Evolutionary conservation across 371 early-diverging fungal species (phyloP).

Genomic region (Rhizomucor pusillus): DNA sequence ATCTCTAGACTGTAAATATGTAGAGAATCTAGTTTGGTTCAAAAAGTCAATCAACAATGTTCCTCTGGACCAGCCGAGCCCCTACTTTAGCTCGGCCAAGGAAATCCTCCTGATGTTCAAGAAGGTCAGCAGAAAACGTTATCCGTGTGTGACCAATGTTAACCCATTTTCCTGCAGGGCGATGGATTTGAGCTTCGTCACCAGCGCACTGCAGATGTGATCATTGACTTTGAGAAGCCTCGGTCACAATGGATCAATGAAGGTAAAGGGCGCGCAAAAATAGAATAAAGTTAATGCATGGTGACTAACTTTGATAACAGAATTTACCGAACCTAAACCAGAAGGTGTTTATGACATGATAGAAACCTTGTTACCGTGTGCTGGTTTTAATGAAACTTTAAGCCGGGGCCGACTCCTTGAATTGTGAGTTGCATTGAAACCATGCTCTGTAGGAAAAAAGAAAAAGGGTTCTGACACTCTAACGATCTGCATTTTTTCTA

Average conservation of each 20-base stretch:
- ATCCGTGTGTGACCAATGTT: background rate
- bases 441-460: background rate
- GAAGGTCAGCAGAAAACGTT: slow-evolving; percentile 28
- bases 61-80: slow-evolving; percentile 45
- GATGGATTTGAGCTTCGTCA: slow-evolving; percentile 65
- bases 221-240: slow-evolving; percentile 61
- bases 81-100: slow-evolving; percentile 49
- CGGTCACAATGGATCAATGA: slow-evolving; percentile 50
- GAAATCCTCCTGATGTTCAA: slow-evolving; percentile 65
- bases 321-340: slow-evolving; percentile 62
- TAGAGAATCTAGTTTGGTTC: slow-evolving; percentile 70
- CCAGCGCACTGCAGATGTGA: slow-evolving; percentile 63
- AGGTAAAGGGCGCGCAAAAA: slow-evolving; percentile 13
- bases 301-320: slow-evolving; percentile 4
- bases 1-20: slow-evolving; percentile 58
- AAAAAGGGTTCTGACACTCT: background rate
- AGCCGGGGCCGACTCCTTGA: slow-evolving; percentile 55
- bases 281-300: background rate
- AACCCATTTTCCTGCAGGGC: slow-evolving; percentile 25
- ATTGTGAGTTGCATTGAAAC: slow-evolving; percentile 44
- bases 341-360: slow-evolving; percentile 60
- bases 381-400: slow-evolving; percentile 34
- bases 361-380: slow-evolving; percentile 60
- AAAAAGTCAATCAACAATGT: slow-evolving; percentile 55
- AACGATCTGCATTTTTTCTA: background rate